phyloP scores from a whole-genome alignment of 2,329 filamentous ascomycete genomes.

The Cladosporium sp. region DNA sequence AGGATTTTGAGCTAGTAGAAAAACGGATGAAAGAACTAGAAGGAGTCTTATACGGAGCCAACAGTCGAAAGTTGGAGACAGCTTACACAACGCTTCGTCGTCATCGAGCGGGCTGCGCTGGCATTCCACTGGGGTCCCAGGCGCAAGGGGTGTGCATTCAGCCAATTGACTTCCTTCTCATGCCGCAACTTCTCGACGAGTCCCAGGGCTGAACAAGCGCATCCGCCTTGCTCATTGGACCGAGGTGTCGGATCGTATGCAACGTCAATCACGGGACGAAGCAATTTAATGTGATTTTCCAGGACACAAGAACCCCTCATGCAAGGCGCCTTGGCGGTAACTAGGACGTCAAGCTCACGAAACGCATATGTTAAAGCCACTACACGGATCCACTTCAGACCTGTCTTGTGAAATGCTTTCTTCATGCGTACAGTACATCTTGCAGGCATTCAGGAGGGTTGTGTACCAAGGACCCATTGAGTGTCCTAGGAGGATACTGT shows the following conservation, averaged over 20 bases:
- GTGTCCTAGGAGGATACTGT: neutral
- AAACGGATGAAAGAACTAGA: neutral
- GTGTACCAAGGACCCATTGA: neutral
- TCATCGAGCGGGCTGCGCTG: neutral
- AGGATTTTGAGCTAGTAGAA: conserved; percentile 21
- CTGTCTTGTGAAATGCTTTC: neutral
- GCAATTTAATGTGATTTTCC: neutral
- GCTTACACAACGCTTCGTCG: conserved; percentile 8
- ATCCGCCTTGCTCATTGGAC: neutral
- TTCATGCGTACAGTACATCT: neutral
- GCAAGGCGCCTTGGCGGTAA: neutral
- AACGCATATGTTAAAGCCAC: neutral
- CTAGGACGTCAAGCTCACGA: neutral
- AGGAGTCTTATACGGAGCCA: conserved; percentile 23
- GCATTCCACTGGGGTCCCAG: neutral
- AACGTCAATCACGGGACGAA: neutral
- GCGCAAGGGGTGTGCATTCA: neutral
- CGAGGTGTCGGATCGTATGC: neutral
- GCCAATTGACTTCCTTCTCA: conserved; percentile 1
- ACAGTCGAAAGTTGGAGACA: conserved; percentile 20
- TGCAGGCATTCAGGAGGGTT: neutral
- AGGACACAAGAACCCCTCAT: neutral
- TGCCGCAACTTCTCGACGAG: conserved; percentile 4
- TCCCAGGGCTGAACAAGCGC: neutral
- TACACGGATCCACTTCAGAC: neutral